Evolutionary conservation across 805 yeast genomes (phyloP), one percentile per base, ranked within the genome.

Genomic region (Starmerella lactis-condensi): DNA sequence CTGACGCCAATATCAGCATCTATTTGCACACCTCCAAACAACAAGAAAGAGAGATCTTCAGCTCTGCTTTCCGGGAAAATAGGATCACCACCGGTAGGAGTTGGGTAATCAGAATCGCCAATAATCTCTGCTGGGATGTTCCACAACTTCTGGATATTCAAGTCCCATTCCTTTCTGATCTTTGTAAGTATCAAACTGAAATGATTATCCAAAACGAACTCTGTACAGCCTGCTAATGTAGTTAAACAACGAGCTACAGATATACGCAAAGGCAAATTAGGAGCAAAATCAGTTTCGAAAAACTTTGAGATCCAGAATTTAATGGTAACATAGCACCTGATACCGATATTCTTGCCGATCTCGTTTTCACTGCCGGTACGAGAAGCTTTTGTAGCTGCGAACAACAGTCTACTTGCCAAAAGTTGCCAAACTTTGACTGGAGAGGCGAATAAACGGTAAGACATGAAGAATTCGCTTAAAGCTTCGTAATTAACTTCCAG

Each of bases 281-380:
- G 53, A 17, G 74, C 57, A 49, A 83, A 89, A 52, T 89, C 96
- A 48, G 78, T 85, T 25, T 70, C 63, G 45, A 81, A 89, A 51
- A 78, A 83, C 52, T 83, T 85, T 36, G 78, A 54, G 13, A 85
- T 51, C 93, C 96, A 85, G 56, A 79, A 93, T 46, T 95, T 67
- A 26, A 89, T 44, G 18, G 76, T 72, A 17, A 79, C 93, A 57
- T 83, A 85, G 0, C 92, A 74, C 44, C 96, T 62, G 22, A 83
- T 64, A 9, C 78, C 58, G 2, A 75, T 72, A 27, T 75, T 58
- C 36, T 72, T 65, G 37, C 61, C 62, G 8, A 48, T 45, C 17
- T 38, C 42, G 24, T 46, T 46, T n/a, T 46, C 43, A 13, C 45
- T 49, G 1, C 34, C 38, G 14, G 22, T 28, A 25, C 45, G 37